Evolutionary conservation across 2,329 filamentous ascomycete species (phyloP), one percentile per base, ranked within the genome.

Genomic region (Cytospora piceicola): DNA sequence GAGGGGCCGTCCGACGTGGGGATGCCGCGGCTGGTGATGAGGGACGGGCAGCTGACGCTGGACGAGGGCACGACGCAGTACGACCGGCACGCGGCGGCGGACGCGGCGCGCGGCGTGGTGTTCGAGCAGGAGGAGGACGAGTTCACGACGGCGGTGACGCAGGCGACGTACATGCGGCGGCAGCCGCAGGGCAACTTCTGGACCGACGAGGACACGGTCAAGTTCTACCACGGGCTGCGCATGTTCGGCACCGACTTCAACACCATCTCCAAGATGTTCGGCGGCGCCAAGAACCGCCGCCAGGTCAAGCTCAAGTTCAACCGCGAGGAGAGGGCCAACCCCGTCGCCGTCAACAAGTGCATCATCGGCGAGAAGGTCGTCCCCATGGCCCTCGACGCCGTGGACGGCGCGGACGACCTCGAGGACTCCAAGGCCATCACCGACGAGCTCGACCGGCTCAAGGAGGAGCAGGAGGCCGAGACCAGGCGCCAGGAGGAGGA

Each of bases 161-260:
- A 86, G 27, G 85, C 84, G 61, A 90, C 89, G 14, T 93, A 88
- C 77, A 82, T 85, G 74, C 82, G 81, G 71, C 79, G 79, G 29
- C 80, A 89, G 73, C 89, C 91, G 73, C 78, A 87, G 73, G 86
- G 88, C 64, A 87, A 90, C 70, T 81, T 85, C 36, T 96, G 92
- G 92, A 86, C 83, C 58, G 82, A 85, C n/a, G 84, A 86, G 15
- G 85, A 89, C 67, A 94, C 90, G 4, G 88, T 91, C 63, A 81
- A 86, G 54, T 95, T 95, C 78, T 95, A 93, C 79, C 84, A 88
- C 32, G 89, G 87, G 0, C 81, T 96, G 2, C 79, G 82, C 65
- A 90, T 90, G 83, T 94, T 93, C 73, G 92, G 92, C 64, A 94
- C 91, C 1, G 91, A 94, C 74, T 96, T 95, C 73, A 85, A 89